Percentiles rank a stretch among this genome's conserved stretches.
phyloP scores from a whole-genome alignment of 768 basidiomycete species.

The Cystobasidiopsis lactophilus region DNA sequence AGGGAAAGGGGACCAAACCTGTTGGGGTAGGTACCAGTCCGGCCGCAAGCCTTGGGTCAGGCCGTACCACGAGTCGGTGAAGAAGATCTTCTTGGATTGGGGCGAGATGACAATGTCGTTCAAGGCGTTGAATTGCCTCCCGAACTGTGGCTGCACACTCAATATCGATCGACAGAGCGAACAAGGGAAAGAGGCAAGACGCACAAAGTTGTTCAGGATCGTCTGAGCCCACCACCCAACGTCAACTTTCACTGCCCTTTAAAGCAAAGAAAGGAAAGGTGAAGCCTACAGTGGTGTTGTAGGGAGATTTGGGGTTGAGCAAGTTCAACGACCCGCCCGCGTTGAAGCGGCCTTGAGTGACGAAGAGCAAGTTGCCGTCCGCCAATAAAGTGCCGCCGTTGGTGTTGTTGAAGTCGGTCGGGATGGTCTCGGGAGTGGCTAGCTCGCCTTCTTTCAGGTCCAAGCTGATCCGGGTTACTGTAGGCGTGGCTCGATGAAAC shows the following conservation, averaged over 20 bases:
- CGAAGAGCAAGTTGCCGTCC: neutral
- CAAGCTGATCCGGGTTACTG: no score
- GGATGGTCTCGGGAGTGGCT: neutral
- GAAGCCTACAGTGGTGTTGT: neutral
- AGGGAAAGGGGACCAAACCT: no score
- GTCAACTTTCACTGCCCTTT: no score
- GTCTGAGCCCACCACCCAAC: no score
- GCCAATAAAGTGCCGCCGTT: neutral
- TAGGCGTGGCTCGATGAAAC: no score
- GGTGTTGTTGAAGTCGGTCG: neutral
- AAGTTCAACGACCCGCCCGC: neutral
- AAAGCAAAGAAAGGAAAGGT: neutral
- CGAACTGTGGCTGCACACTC: no score
- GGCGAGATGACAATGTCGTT: slow-evolving; percentile 58
- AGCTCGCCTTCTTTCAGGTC: no score
- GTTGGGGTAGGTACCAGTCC: slow-evolving; percentile 15
- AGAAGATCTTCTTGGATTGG: slow-evolving; percentile 42
- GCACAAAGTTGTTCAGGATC: slow-evolving; percentile 53
- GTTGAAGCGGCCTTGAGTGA: neutral
- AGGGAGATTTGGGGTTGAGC: neutral
- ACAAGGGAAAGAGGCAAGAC: no score
- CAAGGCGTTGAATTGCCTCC: slow-evolving; percentile 56
- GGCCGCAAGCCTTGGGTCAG: slow-evolving; percentile 36
- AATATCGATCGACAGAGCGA: no score
- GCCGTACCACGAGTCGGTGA: slow-evolving; percentile 47